Percentiles rank a stretch among this genome's conserved stretches.
Evolutionary conservation across 768 basidiomycete genomes (phyloP).

Genomic region (Tulasnella sp.): DNA sequence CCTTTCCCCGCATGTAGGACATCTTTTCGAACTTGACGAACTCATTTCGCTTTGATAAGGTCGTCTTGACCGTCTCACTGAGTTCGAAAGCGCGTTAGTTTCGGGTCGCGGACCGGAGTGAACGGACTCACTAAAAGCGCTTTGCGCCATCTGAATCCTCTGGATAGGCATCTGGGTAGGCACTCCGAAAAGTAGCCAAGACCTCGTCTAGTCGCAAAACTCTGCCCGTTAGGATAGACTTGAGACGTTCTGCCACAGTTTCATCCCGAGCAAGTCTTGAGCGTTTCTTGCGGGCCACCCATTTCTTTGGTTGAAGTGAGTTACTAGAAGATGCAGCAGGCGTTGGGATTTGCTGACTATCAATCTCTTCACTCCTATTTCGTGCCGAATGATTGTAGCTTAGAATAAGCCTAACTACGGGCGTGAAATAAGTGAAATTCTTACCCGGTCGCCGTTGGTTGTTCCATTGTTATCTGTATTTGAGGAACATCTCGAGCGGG

Average conservation of each 20-base stretch:
- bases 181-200: neutral
- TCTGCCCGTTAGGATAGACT: neutral
- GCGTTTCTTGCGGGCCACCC: neutral
- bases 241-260: neutral
- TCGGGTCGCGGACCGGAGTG: neutral
- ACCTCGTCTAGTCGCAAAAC: slow-evolving; percentile 1
- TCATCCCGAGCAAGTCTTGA: neutral
- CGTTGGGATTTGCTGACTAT: neutral
- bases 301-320: neutral
- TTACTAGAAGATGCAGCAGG: neutral
- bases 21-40: neutral
- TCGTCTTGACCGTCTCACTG: neutral
- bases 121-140: neutral
- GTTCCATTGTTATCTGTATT: neutral
- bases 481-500: neutral
- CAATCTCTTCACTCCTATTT: neutral
- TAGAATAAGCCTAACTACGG: neutral
- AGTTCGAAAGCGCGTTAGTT: neutral
- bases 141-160: neutral
- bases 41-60: slow-evolving; percentile 4
- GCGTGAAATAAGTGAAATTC: neutral
- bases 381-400: neutral
- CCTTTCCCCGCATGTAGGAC: neutral
- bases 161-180: neutral
- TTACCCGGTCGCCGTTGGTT: neutral